These are phyloP conservation scores for Spathaspora hagerdaliae DNA, from an alignment of 805 yeast genomes.

Conservation along the genomic window DNA sequence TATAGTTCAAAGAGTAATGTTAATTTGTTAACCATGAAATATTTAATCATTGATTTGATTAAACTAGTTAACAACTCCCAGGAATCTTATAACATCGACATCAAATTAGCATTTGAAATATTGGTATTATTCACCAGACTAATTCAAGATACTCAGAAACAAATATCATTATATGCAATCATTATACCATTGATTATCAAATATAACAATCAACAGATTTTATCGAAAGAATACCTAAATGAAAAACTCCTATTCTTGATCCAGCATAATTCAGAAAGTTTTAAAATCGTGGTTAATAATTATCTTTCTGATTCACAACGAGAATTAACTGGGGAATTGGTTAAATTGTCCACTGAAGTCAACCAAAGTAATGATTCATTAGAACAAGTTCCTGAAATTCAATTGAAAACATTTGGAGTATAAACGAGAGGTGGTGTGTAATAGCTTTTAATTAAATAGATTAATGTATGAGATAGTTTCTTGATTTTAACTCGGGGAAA, in stretches of 20 bases:
- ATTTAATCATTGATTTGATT: constrained; percentile 44
- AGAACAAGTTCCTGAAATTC: constrained; percentile 11
- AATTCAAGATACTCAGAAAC: constrained; percentile 22
- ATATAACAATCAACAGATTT: constrained; percentile 13
- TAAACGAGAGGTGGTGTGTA: neutral
- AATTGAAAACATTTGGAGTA: constrained; percentile 23
- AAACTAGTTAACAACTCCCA: constrained; percentile 15
- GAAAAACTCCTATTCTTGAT: constrained; percentile 47
- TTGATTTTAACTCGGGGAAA: too few relatives aligned
- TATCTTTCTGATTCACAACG: constrained; percentile 39
- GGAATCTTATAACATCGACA: constrained; percentile 16
- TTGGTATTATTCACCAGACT: constrained; percentile 42
- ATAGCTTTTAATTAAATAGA: too few relatives aligned
- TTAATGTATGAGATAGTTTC: too few relatives aligned
- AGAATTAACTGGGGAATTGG: constrained; percentile 38
- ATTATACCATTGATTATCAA: constrained; percentile 35
- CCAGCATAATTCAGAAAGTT: constrained; percentile 38
- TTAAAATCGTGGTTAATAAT: constrained; percentile 44
- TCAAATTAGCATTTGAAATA: constrained; percentile 43
- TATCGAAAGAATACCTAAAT: constrained; percentile 38
- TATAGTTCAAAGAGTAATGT: constrained; percentile 19
- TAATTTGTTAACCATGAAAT: constrained; percentile 35
- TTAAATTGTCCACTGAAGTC: constrained; percentile 18
- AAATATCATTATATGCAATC: constrained; percentile 26
- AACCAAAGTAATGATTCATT: neutral